These are phyloP conservation scores for Kwoniella europaea DNA, from an alignment of 768 basidiomycete species.

Conservation along the genomic window DNA sequence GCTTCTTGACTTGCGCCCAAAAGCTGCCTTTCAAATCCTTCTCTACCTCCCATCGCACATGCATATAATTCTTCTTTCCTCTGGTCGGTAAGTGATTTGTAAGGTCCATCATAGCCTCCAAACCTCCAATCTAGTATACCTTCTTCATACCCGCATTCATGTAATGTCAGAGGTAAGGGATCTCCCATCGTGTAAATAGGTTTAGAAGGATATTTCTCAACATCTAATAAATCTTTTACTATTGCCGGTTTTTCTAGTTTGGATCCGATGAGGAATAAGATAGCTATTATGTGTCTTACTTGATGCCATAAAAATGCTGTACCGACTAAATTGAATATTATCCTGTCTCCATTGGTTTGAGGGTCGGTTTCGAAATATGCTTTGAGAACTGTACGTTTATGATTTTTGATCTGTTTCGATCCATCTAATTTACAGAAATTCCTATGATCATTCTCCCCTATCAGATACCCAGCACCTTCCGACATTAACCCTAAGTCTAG, in stretches of 20 bases:
- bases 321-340: slow-evolving; percentile 83
- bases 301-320: slow-evolving; percentile 93
- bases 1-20: slow-evolving; percentile 41
- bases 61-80: slow-evolving; percentile 27
- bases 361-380: slow-evolving; percentile 60
- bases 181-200: slow-evolving; percentile 95
- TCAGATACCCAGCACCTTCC: slow-evolving; percentile 69
- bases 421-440: slow-evolving; percentile 94
- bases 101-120: slow-evolving; percentile 61
- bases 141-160: slow-evolving; percentile 79
- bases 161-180: slow-evolving; percentile 84
- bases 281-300: slow-evolving; percentile 90
- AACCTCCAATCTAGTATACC: slow-evolving; percentile 71
- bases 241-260: slow-evolving; percentile 76
- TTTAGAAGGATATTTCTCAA: slow-evolving; percentile 62
- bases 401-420: slow-evolving; percentile 84
- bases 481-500: slow-evolving; percentile 79
- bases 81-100: slow-evolving; percentile 17
- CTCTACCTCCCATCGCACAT: slow-evolving; percentile 31
- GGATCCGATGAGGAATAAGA: slow-evolving; percentile 84
- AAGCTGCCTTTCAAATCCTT: slow-evolving; percentile 39
- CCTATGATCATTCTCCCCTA: slow-evolving; percentile 93
- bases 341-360: slow-evolving; percentile 59
- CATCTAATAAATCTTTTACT: slow-evolving; percentile 75
- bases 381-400: slow-evolving; percentile 69